Evolutionary conservation across 1,284 basidiomycete species (phyloP), one percentile per base, ranked within the genome.

Genomic region (Stereum hirsutum): DNA sequence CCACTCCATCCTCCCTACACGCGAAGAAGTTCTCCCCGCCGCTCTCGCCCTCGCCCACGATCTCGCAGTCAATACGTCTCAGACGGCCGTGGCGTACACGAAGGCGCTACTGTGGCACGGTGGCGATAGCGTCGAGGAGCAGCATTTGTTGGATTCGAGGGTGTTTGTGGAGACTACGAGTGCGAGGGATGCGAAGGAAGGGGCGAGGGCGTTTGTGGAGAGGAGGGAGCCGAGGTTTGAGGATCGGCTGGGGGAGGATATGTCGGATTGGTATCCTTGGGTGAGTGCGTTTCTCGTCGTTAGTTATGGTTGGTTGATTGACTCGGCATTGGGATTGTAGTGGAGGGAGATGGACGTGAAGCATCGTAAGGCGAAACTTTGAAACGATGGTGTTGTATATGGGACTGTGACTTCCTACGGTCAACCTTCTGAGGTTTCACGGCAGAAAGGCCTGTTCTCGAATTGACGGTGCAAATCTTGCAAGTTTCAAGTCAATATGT

Each of bases 91-190:
- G 6, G 70, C 74, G 0, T 69, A 69, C 47, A 63, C 71, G 7
- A 78, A 77, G 54, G 70, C 65, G 2, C 56, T 78, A 7, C 50
- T 78, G 2, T 72, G 74, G 51, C 66, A 70, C 43, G 66, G 69
- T 1, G 70, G 68, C 5, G 60, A 68, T 43, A 69, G 60, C 8
- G 59, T 67, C 30, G 75, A 78, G 52, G 73, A 73, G 54, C 72
- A 73, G 43, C 74, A 78, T 46, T 47, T 77, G 2, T 52, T 71
- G 10, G 75, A 78, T 47, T 77, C 75, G 6, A 58, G 67, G 14
- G 69, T 62, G 11, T 69, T 77, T 21, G 59, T 63, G 17, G 51
- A 67, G 21, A 48, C 70, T 1, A 69, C 58, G 0, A 53, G 48
- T 20, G 60, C 62, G 2, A 52, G 49, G 5, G 75, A 78, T 51